Evolutionary conservation across 495 filamentous ascomycete species (phyloP), one percentile per base, ranked within the genome.

Genomic region (Talaromyces nanjingensis): DNA sequence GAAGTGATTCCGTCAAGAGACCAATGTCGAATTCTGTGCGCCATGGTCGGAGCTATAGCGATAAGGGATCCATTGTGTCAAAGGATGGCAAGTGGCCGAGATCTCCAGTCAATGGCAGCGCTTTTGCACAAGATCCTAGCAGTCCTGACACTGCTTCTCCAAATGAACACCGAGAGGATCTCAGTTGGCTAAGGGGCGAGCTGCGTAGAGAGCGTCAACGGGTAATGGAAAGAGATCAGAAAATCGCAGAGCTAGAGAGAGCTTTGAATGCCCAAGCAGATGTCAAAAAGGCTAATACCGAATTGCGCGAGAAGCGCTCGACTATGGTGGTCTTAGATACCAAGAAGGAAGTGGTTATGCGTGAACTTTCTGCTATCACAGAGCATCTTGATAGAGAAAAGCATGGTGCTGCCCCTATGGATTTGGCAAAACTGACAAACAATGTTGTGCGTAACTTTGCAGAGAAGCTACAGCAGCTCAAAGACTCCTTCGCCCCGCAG

Each of bases 271-370:
- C 85, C 16, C 89, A 89, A 20, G 89, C 89, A 24, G 91, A 92
- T 67, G 86, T 96, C 37, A 91, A 92, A 71, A 88, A 86, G 63
- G 83, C 94, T 31, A 92, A 93, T 70, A 91, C 87, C 49, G 93
- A 92, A 69, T 79, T 99, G 12, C 83, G 89, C 37, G 92, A 98
- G 75, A 98, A 98, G 79, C 85, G 94, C 54, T 96, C 93, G 65
- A 98, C 93, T 1, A 92, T 99, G 69, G 93, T 94, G n/a, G 89
- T 93, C 11, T 80, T 99, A 22, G 93, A 98, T 73, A 91, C 92
- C 1, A 90, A 96, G 75, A 89, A 92, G 27, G 96, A 99, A 73
- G 92, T 97, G 67, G 92, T 97, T 70, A 85, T 99, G 63, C 87
- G 91, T 22, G 93, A 99, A 71, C 81, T 99, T 24, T 89, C 93